phyloP scores from a whole-genome alignment of 331 rosid genomes.

The Quercus tomentella region DNA sequence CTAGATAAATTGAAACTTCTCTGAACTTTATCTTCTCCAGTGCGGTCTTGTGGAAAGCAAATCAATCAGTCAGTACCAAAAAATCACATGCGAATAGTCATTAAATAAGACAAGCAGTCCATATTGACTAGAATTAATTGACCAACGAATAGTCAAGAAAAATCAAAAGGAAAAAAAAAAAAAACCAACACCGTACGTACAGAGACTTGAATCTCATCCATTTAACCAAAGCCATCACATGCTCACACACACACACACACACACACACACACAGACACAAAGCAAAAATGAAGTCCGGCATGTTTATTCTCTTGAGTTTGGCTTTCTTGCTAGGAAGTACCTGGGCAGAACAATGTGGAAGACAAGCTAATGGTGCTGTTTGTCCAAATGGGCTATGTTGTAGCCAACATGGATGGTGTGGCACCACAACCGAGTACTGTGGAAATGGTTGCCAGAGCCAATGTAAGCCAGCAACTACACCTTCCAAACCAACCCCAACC shows the following conservation, averaged over 20 bases:
- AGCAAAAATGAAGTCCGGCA: background rate
- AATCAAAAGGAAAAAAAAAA: too few species aligned
- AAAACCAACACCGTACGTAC: background rate
- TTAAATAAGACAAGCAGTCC: too few species aligned
- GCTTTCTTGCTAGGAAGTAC: conserved; percentile 5
- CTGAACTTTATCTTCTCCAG: too few species aligned
- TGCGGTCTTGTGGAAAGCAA: too few species aligned
- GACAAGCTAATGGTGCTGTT: conserved; percentile 43
- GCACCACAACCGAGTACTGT: conserved; percentile 25
- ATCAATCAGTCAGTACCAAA: too few species aligned
- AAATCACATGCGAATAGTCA: too few species aligned
- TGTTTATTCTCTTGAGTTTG: conserved; percentile 7
- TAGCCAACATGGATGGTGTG: conserved; percentile 61
- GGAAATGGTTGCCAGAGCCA: conserved; percentile 42
- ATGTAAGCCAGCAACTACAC: conserved; percentile 20
- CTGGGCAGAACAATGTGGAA: conserved; percentile 61
- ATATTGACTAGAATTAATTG: too few species aligned
- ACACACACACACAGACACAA: too few species aligned
- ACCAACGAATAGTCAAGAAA: too few species aligned
- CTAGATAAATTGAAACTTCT: too few species aligned
- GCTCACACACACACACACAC: background rate
- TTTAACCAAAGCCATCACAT: background rate
- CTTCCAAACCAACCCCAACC: conserved; percentile 8
- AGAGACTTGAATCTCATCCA: background rate
- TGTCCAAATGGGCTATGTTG: conserved; percentile 66